phyloP scores from a whole-genome alignment of 805 yeast species.

The Brettanomyces naardenensis region DNA sequence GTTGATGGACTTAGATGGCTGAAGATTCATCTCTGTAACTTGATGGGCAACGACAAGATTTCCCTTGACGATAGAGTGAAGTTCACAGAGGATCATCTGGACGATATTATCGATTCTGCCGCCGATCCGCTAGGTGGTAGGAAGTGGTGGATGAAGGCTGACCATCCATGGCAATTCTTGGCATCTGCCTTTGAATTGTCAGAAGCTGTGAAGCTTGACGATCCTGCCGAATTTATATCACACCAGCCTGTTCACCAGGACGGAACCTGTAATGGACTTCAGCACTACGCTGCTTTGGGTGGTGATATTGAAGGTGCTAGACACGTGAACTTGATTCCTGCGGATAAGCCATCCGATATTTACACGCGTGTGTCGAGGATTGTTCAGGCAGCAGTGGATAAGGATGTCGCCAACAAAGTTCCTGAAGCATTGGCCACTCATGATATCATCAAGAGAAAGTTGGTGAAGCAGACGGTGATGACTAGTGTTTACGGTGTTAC shows the following conservation, averaged over 20 bases:
- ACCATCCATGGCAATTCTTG: constrained; percentile 78
- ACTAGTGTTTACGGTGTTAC: constrained; percentile 98
- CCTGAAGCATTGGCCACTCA: constrained; percentile 45
- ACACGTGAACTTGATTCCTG: constrained; percentile 69
- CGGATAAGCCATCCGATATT: constrained; percentile 70
- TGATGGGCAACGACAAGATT: constrained; percentile 69
- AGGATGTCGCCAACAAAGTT: constrained; percentile 46
- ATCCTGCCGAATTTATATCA: constrained; percentile 59
- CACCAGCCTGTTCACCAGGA: constrained; percentile 80
- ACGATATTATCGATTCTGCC: constrained; percentile 49
- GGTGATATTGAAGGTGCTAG: constrained; percentile 79
- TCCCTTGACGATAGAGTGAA: constrained; percentile 55
- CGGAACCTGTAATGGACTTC: constrained; percentile 82
- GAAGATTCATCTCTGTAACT: constrained; percentile 66
- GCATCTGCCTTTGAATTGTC: constrained; percentile 61
- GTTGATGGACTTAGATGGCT: constrained; percentile 62
- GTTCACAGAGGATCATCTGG: constrained; percentile 51
- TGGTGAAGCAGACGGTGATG: constrained; percentile 97
- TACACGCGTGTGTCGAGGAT: constrained; percentile 62
- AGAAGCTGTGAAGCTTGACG: constrained; percentile 51
- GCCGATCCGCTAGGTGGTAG: constrained; percentile 49
- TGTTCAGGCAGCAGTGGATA: constrained; percentile 47
- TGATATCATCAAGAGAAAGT: constrained; percentile 70
- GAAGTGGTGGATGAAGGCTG: constrained; percentile 67
- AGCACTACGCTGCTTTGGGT: constrained; percentile 82